Evolutionary conservation across 495 filamentous ascomycete genomes (phyloP).

Genomic region (Podospora comata): DNA sequence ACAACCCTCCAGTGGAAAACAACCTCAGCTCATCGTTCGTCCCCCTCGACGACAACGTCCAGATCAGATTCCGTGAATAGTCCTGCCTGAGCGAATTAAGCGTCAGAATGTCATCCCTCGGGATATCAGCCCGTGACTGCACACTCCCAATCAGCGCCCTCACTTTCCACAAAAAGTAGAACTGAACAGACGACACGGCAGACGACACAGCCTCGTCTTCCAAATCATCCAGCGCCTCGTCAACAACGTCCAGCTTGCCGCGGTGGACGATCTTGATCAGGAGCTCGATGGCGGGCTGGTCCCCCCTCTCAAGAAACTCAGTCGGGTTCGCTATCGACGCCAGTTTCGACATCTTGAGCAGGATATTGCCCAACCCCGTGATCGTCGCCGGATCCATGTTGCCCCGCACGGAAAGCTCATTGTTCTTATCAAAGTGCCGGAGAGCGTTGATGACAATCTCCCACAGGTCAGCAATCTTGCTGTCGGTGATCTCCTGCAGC

Average conservation of each 20-base stretch:
- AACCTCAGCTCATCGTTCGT: slow-evolving; percentile 73
- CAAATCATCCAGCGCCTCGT: slow-evolving; percentile 61
- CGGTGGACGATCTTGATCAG: slow-evolving; percentile 66
- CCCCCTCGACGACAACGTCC: slow-evolving; percentile 61
- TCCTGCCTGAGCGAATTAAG: slow-evolving; percentile 55
- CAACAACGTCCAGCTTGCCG: slow-evolving; percentile 58
- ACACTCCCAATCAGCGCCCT: slow-evolving; percentile 47
- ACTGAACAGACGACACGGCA: slow-evolving; percentile 67
- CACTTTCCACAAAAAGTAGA: slow-evolving; percentile 96
- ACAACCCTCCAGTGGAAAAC: slow-evolving; percentile 66
- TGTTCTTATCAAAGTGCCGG: slow-evolving; percentile 60
- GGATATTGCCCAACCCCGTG: slow-evolving; percentile 68
- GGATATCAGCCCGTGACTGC: slow-evolving; percentile 41
- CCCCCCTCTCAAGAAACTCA: slow-evolving; percentile 63
- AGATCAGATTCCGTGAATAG: slow-evolving; percentile 59
- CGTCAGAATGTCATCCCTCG: slow-evolving; percentile 50
- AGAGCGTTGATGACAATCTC: slow-evolving; percentile 74
- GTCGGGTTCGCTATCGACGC: slow-evolving; percentile 75
- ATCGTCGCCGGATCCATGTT: slow-evolving; percentile 60
- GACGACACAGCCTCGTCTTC: slow-evolving; percentile 73
- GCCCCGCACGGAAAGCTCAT: slow-evolving; percentile 60
- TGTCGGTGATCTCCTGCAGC: slow-evolving; percentile 76
- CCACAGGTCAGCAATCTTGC: slow-evolving; percentile 78
- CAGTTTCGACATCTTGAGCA: slow-evolving; percentile 81
- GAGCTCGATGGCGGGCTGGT: slow-evolving; percentile 57